These are phyloP conservation scores for Curvularia verruculosa DNA, from an alignment of 2,329 filamentous ascomycete genomes.

Conservation along the genomic window DNA sequence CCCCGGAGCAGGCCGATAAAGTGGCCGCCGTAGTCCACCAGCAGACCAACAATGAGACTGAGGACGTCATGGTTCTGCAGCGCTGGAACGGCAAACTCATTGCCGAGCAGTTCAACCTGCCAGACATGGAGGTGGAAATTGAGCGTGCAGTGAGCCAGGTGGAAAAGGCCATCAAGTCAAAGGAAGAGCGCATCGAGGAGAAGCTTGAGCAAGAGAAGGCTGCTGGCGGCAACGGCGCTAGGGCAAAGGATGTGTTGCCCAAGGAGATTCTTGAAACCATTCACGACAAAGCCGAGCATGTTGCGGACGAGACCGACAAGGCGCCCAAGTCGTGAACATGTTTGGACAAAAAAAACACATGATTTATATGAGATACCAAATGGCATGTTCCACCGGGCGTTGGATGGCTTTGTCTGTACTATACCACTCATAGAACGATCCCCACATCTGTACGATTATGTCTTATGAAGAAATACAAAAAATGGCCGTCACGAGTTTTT, in stretches of 20 bases:
- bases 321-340: slow-evolving; percentile 12
- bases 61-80: slow-evolving; percentile 58
- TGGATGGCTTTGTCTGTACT: slow-evolving; percentile 12
- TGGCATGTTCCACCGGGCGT: slow-evolving; percentile 9
- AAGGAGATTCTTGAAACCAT: slow-evolving; percentile 36
- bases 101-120: slow-evolving; percentile 55
- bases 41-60: slow-evolving; percentile 49
- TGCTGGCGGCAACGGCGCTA: slow-evolving; percentile 26
- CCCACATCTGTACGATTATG: slow-evolving; percentile 11
- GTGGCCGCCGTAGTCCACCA: slow-evolving; percentile 49
- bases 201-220: slow-evolving; percentile 48
- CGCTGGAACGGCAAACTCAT: slow-evolving; percentile 59
- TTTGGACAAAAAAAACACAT: slow-evolving; percentile 1
- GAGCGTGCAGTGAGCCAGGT: slow-evolving; percentile 60
- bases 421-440: slow-evolving; percentile 10
- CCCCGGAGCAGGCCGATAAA: slow-evolving; percentile 46
- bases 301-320: slow-evolving; percentile 21
- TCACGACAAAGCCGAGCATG: slow-evolving; percentile 32
- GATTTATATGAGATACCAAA: slow-evolving; percentile 10
- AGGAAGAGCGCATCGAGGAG: slow-evolving; percentile 45
- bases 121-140: slow-evolving; percentile 61
- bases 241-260: slow-evolving; percentile 40
- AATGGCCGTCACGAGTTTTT: background rate
- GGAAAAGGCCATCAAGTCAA: slow-evolving; percentile 51
- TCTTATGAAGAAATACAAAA: slow-evolving; percentile 4